Percentiles rank a stretch among this genome's conserved stretches.
Conservation (phyloP, 495 filamentous ascomycete species). For the Penicillium atrosanguineum region DNA sequence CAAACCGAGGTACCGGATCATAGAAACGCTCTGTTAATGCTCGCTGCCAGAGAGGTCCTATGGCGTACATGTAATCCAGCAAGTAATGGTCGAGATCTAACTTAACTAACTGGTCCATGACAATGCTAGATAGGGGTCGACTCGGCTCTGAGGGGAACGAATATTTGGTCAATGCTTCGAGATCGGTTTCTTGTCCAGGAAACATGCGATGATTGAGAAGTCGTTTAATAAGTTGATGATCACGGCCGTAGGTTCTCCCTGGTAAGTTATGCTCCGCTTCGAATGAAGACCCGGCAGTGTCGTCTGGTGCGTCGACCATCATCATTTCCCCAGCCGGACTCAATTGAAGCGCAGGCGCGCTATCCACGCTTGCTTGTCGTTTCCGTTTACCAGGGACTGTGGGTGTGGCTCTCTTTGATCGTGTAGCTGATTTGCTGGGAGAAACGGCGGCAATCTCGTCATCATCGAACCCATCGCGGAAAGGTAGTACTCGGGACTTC, state of each 20-base stretch:
- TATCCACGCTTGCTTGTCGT: conserved; percentile 52
- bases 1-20: conserved; percentile 55
- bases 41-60: conserved; percentile 60
- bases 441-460: conserved; percentile 61
- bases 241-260: background rate
- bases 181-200: conserved; percentile 47
- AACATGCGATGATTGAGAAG: conserved; percentile 56
- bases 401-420: conserved; percentile 55
- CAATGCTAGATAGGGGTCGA: conserved; percentile 52
- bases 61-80: conserved; percentile 49
- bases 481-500: conserved; percentile 52
- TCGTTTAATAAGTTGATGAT: conserved; percentile 50
- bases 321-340: conserved; percentile 37
- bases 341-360: conserved; percentile 53
- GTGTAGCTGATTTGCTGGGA: conserved; percentile 50
- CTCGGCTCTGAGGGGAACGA: conserved; percentile 55
- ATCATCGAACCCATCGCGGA: conserved; percentile 72
- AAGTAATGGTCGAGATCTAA: conserved; percentile 46
- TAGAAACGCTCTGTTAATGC: conserved; percentile 61
- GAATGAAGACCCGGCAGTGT: conserved; percentile 19
- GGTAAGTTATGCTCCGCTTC: conserved; percentile 9
- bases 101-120: conserved; percentile 52
- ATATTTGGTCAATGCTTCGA: conserved; percentile 50
- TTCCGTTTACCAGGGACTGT: conserved; percentile 62
- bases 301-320: conserved; percentile 21